phyloP scores from a whole-genome alignment of 805 yeast genomes.

The Cyberlindnera xishuangbannaensis region DNA sequence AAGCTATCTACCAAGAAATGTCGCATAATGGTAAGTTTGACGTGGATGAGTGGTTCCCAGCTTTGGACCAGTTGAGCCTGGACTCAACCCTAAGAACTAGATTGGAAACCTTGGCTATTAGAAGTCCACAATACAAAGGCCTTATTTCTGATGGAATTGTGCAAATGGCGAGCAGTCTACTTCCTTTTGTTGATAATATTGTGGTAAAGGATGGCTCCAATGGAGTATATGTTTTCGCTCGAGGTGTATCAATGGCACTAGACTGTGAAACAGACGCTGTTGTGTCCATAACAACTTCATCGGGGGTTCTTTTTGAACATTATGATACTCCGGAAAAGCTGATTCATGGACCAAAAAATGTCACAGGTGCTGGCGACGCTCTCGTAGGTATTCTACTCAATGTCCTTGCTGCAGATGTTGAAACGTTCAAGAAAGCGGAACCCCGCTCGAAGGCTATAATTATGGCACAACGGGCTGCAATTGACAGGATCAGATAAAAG shows the following conservation, averaged over 20 bases:
- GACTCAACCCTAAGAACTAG: slow-evolving; percentile 40
- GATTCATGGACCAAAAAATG: slow-evolving; percentile 44
- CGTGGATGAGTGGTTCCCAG: slow-evolving; percentile 66
- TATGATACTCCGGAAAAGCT: slow-evolving; percentile 38
- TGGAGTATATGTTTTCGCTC: slow-evolving; percentile 48
- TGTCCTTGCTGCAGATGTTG: slow-evolving; percentile 5
- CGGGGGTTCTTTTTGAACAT: slow-evolving; percentile 56
- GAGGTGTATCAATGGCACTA: slow-evolving; percentile 16
- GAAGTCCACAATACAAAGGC: slow-evolving; percentile 18
- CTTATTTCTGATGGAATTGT: slow-evolving; percentile 40
- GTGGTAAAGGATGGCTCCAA: slow-evolving; percentile 60
- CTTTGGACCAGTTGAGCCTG: slow-evolving; percentile 54
- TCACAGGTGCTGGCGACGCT: slow-evolving; percentile 89
- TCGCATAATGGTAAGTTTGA: slow-evolving; percentile 38
- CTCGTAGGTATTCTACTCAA: slow-evolving; percentile 56
- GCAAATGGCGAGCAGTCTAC: slow-evolving; percentile 64
- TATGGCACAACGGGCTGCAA: slow-evolving; percentile 26
- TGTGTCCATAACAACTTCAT: slow-evolving; percentile 15
- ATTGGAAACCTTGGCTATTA: slow-evolving; percentile 31
- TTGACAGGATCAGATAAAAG: slow-evolving; percentile 11
- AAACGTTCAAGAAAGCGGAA: slow-evolving; percentile 2
- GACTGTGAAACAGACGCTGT: slow-evolving; percentile 1
- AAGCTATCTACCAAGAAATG: slow-evolving; percentile 47
- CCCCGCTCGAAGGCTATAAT: slow-evolving; percentile 8
- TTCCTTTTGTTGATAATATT: slow-evolving; percentile 67